Evolutionary conservation across 768 basidiomycete species (phyloP).

Genomic region (Termitomyces eurrhizus): DNA sequence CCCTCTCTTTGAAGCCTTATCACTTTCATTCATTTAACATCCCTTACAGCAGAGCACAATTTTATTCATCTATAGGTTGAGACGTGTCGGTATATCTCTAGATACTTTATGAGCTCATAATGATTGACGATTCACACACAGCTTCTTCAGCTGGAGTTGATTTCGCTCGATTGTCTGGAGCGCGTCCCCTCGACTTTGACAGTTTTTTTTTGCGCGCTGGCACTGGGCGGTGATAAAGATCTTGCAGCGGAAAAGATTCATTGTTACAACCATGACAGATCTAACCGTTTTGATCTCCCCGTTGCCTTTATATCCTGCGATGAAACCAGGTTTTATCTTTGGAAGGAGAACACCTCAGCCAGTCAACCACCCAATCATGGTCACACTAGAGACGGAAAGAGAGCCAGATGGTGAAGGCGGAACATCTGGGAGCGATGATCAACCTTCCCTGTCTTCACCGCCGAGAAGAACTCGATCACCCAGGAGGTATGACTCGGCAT

Average conservation of each 20-base stretch:
- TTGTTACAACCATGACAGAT: constrained; percentile 37
- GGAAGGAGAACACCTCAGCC: constrained; percentile 24
- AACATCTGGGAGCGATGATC: background rate
- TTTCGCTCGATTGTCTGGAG: background rate
- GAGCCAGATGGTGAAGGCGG: constrained; percentile 19
- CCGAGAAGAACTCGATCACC: constrained; percentile 15
- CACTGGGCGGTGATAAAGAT: background rate
- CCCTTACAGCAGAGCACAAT: background rate
- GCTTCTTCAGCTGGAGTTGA: background rate
- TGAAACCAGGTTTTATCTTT: constrained; percentile 28
- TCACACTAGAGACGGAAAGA: constrained; percentile 36
- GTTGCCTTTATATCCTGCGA: constrained; percentile 36
- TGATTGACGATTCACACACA: background rate
- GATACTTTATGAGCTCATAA: background rate
- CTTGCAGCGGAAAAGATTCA: background rate
- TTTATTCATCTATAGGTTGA: background rate
- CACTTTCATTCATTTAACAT: background rate
- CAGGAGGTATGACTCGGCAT: constrained; percentile 25
- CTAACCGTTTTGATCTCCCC: constrained; percentile 50
- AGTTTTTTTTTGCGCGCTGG: background rate
- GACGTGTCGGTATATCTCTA: background rate
- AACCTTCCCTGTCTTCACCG: constrained; percentile 5
- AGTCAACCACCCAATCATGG: constrained; percentile 34
- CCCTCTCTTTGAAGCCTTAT: background rate
- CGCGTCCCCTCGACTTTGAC: background rate